phyloP scores from a whole-genome alignment of 148 eudicot genomes.

The Heliosperma pusillum region DNA sequence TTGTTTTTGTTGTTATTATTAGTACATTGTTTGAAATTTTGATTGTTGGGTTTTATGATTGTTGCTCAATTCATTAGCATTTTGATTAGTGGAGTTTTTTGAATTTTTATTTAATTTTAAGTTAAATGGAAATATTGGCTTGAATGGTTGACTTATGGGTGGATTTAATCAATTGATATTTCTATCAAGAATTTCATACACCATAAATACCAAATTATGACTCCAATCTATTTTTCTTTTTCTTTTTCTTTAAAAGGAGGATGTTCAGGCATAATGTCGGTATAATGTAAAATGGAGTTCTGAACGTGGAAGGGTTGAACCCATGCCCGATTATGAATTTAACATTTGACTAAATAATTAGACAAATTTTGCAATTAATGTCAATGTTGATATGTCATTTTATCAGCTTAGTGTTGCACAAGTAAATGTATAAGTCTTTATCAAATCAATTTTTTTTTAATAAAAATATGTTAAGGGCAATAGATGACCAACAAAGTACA shows the following conservation, averaged over 20 bases:
- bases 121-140: background rate
- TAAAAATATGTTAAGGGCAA: background rate
- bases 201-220: background rate
- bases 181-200: background rate
- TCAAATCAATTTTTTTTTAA: background rate
- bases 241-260: background rate
- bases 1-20: no score
- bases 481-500: conserved; percentile 24
- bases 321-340: no score
- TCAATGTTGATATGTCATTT: background rate
- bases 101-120: background rate
- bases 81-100: background rate
- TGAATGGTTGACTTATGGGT: background rate
- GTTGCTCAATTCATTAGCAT: background rate
- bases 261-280: no score
- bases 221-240: no score
- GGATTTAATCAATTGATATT: background rate
- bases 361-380: background rate
- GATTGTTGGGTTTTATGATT: background rate
- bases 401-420: conserved; percentile 15
- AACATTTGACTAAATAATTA: background rate
- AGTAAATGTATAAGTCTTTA: conserved; percentile 10
- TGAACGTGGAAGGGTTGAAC: no score
- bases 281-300: no score
- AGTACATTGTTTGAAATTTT: no score